These are phyloP conservation scores for Penicillium canariense DNA, from an alignment of 495 filamentous ascomycete species.

Conservation along the genomic window DNA sequence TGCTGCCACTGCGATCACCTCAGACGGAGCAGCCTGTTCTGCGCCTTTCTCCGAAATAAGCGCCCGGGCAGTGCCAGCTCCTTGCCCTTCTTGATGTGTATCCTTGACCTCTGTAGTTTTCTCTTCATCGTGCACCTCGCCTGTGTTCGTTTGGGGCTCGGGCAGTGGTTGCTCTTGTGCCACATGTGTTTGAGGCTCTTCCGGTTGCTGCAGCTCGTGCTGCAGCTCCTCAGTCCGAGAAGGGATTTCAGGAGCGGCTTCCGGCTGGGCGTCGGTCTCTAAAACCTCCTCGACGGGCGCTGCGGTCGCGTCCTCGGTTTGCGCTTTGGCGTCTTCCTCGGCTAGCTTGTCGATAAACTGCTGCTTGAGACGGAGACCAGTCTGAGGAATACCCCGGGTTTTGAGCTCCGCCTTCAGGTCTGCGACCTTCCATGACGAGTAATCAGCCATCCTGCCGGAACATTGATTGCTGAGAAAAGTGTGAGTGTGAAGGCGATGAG, in stretches of 20 bases:
- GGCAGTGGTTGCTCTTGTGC: constrained; percentile 8
- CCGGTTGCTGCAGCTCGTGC: constrained; percentile 14
- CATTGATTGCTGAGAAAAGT: constrained; percentile 4
- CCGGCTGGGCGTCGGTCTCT: constrained; percentile 13
- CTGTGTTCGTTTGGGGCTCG: neutral
- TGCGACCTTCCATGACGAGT: constrained; percentile 52
- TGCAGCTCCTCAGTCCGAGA: constrained; percentile 13
- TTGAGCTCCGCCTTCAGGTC: constrained; percentile 54
- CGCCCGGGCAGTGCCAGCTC: neutral
- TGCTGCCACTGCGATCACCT: neutral
- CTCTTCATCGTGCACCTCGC: neutral
- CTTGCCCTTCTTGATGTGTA: neutral
- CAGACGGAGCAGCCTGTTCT: neutral
- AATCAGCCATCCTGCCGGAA: constrained; percentile 43
- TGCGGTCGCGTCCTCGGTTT: constrained; percentile 12
- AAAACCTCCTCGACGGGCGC: constrained; percentile 8
- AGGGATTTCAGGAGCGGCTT: constrained; percentile 9
- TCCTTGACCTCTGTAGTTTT: constrained; percentile 4
- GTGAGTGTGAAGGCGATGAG: neutral
- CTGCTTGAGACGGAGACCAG: constrained; percentile 50
- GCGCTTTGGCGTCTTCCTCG: constrained; percentile 40
- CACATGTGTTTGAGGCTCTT: constrained; percentile 11
- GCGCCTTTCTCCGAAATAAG: neutral
- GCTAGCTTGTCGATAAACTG: constrained; percentile 46
- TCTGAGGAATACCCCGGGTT: constrained; percentile 49